Conservation (phyloP, 306 rosid species). For the Prunus armeniaca region DNA sequence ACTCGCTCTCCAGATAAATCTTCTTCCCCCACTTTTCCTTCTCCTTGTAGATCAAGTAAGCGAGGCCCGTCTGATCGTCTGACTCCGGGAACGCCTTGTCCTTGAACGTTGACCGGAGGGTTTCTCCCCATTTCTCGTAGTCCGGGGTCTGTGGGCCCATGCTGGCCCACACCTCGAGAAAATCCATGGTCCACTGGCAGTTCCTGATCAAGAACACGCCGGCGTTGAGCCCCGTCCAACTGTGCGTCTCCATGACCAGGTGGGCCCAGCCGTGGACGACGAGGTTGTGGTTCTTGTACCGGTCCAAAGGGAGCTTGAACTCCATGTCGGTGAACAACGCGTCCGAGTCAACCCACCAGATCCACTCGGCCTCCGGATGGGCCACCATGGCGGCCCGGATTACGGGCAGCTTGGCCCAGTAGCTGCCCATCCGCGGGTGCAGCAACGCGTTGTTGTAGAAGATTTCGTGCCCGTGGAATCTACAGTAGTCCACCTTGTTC, state of each 20-base stretch:
- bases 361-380: constrained; percentile 95
- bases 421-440: constrained; percentile 57
- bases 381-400: constrained; percentile 80
- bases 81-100: constrained; percentile 83
- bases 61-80: constrained; percentile 90
- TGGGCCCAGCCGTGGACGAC: constrained; percentile 74
- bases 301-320: constrained; percentile 55
- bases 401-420: constrained; percentile 85
- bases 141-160: constrained; percentile 86
- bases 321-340: constrained; percentile 89
- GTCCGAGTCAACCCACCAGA: constrained; percentile 99
- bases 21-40: constrained; percentile 59
- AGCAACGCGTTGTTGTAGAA: constrained; percentile 70
- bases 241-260: constrained; percentile 48
- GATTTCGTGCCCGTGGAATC: constrained; percentile 67
- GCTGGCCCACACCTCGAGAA: constrained; percentile 69
- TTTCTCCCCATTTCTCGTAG: constrained; percentile 66
- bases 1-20: constrained; percentile 66
- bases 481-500: constrained; percentile 81
- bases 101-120: constrained; percentile 48
- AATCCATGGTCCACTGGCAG: constrained; percentile 86
- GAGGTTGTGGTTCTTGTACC: constrained; percentile 63
- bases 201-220: constrained; percentile 79
- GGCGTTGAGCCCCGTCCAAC: constrained; percentile 94
- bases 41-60: constrained; percentile 59